Evolutionary conservation across 2,329 filamentous ascomycete genomes (phyloP), one percentile per base, ranked within the genome.

Genomic region (Nemania diffusa): DNA sequence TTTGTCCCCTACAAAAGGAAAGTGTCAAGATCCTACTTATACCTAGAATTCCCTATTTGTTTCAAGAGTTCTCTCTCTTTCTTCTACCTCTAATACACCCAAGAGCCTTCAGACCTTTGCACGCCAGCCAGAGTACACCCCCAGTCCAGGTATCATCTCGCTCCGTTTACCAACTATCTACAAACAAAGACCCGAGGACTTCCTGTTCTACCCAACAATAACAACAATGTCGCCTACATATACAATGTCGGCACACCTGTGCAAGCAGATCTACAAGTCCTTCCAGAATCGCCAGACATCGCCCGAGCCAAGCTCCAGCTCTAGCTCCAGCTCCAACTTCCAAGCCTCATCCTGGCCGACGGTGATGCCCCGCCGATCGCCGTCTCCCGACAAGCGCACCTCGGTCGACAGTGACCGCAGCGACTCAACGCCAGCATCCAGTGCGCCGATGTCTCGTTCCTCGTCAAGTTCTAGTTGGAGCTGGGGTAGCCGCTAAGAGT

Each of bases 161-260:
- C 3, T 13, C 5, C 17, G 24, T 15, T 20, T 17, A 20, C 52
- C 42, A n/a, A 62, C n/a, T n/a, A n/a, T n/a, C 55, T 5, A 52
- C 27, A 50, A 48, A 57, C 51, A 46, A 52, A 40, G 29, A 22
- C 32, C 11, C n/a, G 11, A 20, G 17, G 5, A 8, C 8, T 22
- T 26, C 11, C 17, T 20, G 13, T 24, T 37, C 42, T 26, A 17
- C 42, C 8, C 34, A 44, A 13, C 40, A 65, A 44, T 15, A 53
- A 53, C 27, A 34, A 80, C 70, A 46, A 88, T 88, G 86, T 83
- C 85, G 62, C 85, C 85, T 57, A 87, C 86, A 42, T 86, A 88
- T 79, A 88, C 86, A 70, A 87, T 88, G 83, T 87, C 86, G 17
- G 85, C 86, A 72, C 86, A 88, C 73, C 79, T 88, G 77, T 86